These are phyloP conservation scores for Saccharomycopsis microspora DNA, from an alignment of 805 yeast genomes.

Conservation along the genomic window DNA sequence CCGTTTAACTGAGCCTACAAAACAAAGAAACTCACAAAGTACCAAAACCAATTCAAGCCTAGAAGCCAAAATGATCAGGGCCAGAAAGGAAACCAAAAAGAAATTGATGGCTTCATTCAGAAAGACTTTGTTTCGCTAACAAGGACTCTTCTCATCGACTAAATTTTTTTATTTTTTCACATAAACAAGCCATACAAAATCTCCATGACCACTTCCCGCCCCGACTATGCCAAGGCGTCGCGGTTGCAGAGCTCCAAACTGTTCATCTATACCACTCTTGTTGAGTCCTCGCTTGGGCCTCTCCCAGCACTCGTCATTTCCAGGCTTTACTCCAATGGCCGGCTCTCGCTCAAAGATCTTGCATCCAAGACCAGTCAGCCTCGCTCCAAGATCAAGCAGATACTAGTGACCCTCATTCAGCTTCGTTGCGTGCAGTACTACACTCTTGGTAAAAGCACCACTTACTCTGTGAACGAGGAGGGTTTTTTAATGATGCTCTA, in stretches of 20 bases:
- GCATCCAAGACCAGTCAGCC: slow-evolving; percentile 19
- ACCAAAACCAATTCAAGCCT: too few relatives aligned
- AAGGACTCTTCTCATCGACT: too few relatives aligned
- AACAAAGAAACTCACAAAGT: too few relatives aligned
- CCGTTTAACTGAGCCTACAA: too few relatives aligned
- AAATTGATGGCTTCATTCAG: too few relatives aligned
- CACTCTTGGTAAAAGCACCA: slow-evolving; percentile 21
- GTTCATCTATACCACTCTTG: slow-evolving; percentile 10
- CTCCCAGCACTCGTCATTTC: slow-evolving; percentile 9
- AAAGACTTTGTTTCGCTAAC: too few relatives aligned
- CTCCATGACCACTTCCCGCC: too few relatives aligned
- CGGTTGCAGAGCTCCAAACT: slow-evolving; percentile 11
- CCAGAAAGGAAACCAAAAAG: too few relatives aligned
- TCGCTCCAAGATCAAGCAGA: slow-evolving; percentile 36
- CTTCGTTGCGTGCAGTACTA: slow-evolving; percentile 55
- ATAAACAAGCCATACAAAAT: too few relatives aligned
- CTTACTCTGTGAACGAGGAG: slow-evolving; percentile 50
- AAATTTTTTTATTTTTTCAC: too few relatives aligned
- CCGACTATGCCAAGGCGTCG: background rate
- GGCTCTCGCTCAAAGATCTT: slow-evolving; percentile 8
- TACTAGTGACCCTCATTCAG: slow-evolving; percentile 70
- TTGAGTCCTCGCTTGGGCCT: slow-evolving; percentile 10
- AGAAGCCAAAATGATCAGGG: too few relatives aligned
- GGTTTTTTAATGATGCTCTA: slow-evolving; percentile 59
- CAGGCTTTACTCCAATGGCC: slow-evolving; percentile 10